Conservation (phyloP, 1,284 basidiomycete genomes). For the Moesziomyces antarcticus region DNA sequence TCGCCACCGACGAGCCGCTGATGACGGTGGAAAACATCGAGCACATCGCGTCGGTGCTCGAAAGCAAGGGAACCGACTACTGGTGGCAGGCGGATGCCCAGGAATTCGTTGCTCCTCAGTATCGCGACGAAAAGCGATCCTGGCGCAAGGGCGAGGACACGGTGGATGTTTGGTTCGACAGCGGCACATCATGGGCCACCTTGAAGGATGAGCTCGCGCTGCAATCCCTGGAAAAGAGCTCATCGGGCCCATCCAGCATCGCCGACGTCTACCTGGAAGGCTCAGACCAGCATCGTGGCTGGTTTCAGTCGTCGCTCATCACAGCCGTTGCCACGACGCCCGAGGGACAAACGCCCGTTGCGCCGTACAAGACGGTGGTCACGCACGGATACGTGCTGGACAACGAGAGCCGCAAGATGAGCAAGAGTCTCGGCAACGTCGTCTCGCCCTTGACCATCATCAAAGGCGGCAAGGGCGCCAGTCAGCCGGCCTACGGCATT, state of each 20-base stretch:
- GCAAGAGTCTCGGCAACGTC: slow-evolving; percentile 94
- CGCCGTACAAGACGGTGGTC: slow-evolving; percentile 83
- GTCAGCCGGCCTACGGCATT: slow-evolving; percentile 82
- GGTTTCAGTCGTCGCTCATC: slow-evolving; percentile 96
- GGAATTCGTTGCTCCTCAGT: slow-evolving; percentile 74
- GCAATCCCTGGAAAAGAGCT: background rate
- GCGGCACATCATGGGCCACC: slow-evolving; percentile 92
- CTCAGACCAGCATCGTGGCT: slow-evolving; percentile 96
- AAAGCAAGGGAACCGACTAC: slow-evolving; percentile 78
- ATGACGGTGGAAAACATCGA: slow-evolving; percentile 78
- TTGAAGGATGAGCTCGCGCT: slow-evolving; percentile 70
- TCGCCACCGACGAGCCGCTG: slow-evolving; percentile 74
- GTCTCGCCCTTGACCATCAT: slow-evolving; percentile 85
- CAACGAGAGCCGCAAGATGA: slow-evolving; percentile 93
- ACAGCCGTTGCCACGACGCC: slow-evolving; percentile 76
- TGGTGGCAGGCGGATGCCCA: slow-evolving; percentile 92
- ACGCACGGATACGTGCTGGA: slow-evolving; percentile 99
- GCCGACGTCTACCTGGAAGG: slow-evolving; percentile 95
- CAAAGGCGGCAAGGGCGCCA: slow-evolving; percentile 75
- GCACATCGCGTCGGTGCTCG: slow-evolving; percentile 82
- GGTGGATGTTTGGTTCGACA: slow-evolving; percentile 99
- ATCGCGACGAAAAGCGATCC: slow-evolving; percentile 23
- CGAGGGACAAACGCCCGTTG: slow-evolving; percentile 52
- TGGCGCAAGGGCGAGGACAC: slow-evolving; percentile 80
- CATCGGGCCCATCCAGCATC: slow-evolving; percentile 54